Evolutionary conservation across 805 yeast species (phyloP), one percentile per base, ranked within the genome.

Genomic region (Cyberlindnera nakhonratchasimensis): DNA sequence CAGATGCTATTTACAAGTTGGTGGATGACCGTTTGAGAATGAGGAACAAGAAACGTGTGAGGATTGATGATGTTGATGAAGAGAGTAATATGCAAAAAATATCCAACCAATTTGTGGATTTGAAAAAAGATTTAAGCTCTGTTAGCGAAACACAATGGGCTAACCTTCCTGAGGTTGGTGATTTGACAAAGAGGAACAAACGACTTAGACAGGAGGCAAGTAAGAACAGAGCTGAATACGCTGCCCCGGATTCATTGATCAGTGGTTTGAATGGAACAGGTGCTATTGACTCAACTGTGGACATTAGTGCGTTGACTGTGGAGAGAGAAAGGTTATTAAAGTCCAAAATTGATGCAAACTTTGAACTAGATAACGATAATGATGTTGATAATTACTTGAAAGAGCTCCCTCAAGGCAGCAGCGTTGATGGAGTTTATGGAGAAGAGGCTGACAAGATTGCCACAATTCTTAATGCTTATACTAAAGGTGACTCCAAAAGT

Each of bases 91-190:
- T 55, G 19, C 36, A 45, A 9, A 44, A 47, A 40, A 71, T 76
- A 14, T 65, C 79, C 9, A 65, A 59, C n/a, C 79, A 81, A 48
- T 86, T 88, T 58, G 66, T 76, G 1, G 91, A 83, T 55, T 66
- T 84, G 46, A 89, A 90, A 55, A 64, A 80, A 21, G 77, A 72
- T 1, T 62, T 90, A 29, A 66, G 80, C 0, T 52, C 61, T 0
- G 76, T 91, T 0, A 69, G 85, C 4, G 75, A 69, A 17, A 84
- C 77, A 3, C 82, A 90, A 54, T 91, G 99, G 99, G 71, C 74
- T 5, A 72, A 69, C 46, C 57, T 91, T 4, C 98, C 98, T 0
- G 96, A 88, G 48, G 93, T 87, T 2, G 85, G 88, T 1, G 98
- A 91, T 61, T 67, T 86, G 54, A 93, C 99, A 0, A 74, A 80